Evolutionary conservation across 257 asterid genomes (phyloP), one percentile per base, ranked within the genome.

Genomic region (Sherardia arvensis): DNA sequence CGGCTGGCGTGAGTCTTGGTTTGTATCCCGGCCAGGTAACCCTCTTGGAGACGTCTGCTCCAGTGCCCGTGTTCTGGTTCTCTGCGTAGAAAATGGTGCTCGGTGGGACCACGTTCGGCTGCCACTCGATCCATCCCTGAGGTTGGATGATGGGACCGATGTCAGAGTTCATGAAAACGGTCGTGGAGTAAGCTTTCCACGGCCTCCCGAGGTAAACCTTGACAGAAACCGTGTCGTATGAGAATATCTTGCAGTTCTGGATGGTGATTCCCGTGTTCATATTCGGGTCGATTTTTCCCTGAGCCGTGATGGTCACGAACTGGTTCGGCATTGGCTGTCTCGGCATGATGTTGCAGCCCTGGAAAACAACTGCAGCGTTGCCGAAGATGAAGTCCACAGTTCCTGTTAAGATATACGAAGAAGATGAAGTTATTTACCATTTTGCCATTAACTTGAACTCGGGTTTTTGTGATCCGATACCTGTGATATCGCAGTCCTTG

Each of bases 381-480:
- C 97, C 97, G 58, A 90, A 90, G 11, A 90, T 85, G 81, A 90
- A 87, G 71, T 90, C 95, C 27, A 90, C 25, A 1, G 97, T 87
- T 15, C 97, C 97, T 32, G 34, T 32, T 32, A 32, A 8, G 34
- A 32, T n/a, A n/a, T n/a, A n/a, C n/a, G n/a, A n/a, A n/a, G n/a
- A n/a, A n/a, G n/a, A n/a, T n/a, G n/a, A n/a, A n/a, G n/a, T n/a
- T n/a, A n/a, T n/a, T n/a, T n/a, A n/a, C n/a, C n/a, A n/a, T n/a
- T n/a, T n/a, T n/a, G n/a, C n/a, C n/a, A n/a, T n/a, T n/a, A n/a
- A n/a, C n/a, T n/a, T n/a, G n/a, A n/a, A n/a, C 4, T 32, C 4
- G 7, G 34, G 34, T 32, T 32, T 32, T 8, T n/a, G n/a, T n/a
- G 7, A 5, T 32, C 34, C 0, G 7, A 32, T 32, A 32, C 34